Evolutionary conservation across 768 basidiomycete genomes (phyloP).

Genomic region (Scleroderma bovista): DNA sequence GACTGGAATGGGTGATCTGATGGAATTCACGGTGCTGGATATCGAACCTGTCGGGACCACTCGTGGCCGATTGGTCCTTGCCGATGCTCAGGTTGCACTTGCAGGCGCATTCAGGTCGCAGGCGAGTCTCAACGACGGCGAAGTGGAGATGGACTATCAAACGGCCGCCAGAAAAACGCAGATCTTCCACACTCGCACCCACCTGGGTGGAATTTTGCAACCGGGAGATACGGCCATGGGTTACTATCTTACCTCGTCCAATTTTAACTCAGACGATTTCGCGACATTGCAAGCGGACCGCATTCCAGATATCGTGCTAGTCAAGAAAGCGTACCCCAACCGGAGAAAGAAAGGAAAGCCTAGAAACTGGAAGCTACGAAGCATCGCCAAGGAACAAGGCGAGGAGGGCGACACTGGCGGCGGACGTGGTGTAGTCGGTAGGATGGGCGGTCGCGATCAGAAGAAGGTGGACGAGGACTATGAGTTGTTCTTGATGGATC

Average conservation of each 20-base stretch:
- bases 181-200: conserved; percentile 94
- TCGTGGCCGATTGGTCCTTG: conserved; percentile 75
- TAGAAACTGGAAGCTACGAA: conserved; percentile 82
- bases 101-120: conserved; percentile 71
- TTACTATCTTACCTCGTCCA: conserved; percentile 81
- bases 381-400: conserved; percentile 88
- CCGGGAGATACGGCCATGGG: conserved; percentile 93
- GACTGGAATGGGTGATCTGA: conserved; percentile 75
- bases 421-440: conserved; percentile 81
- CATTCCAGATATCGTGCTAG: conserved; percentile 87
- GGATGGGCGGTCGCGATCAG: conserved; percentile 85
- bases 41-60: conserved; percentile 74
- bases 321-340: conserved; percentile 94
- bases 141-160: conserved; percentile 58
- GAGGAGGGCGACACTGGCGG: conserved; percentile 78
- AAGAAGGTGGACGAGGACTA: conserved; percentile 96
- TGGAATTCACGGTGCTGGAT: conserved; percentile 94
- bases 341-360: conserved; percentile 84
- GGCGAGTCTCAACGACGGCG: conserved; percentile 37
- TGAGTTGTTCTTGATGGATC: conserved; percentile 88
- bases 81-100: conserved; percentile 86
- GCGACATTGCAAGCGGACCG: conserved; percentile 57
- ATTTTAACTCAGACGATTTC: conserved; percentile 91
- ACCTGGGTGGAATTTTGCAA: conserved; percentile 88
- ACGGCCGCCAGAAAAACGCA: conserved; percentile 55